Conservation (phyloP, 2,329 filamentous ascomycete species). For the Botryotinia narcissicola region DNA sequence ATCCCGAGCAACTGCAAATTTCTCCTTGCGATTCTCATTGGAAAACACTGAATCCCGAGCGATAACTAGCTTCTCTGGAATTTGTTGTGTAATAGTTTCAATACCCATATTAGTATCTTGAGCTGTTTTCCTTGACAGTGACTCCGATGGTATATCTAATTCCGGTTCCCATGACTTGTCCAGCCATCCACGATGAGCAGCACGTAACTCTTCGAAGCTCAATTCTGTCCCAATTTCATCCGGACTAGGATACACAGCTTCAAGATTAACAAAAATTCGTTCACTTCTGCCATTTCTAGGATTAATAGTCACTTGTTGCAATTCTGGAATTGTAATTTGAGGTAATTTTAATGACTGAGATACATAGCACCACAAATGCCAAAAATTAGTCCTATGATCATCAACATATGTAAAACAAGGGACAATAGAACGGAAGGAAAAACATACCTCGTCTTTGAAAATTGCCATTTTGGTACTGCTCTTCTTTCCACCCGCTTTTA, state of each 20-base stretch:
- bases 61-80: constrained; percentile 40
- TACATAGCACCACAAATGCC: constrained; percentile 53
- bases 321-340: constrained; percentile 52
- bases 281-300: constrained; percentile 76
- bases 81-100: constrained; percentile 29
- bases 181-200: constrained; percentile 69
- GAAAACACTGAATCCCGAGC: constrained; percentile 43
- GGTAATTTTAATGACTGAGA: constrained; percentile 54
- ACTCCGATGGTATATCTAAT: constrained; percentile 9
- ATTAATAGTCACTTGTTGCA: constrained; percentile 79
- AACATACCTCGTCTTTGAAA: constrained; percentile 94
- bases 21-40: constrained; percentile 54
- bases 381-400: constrained; percentile 93
- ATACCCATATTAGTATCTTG: constrained; percentile 24
- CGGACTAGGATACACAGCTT: constrained; percentile 78
- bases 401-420: constrained; percentile 66
- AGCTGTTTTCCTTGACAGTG: constrained; percentile 16
- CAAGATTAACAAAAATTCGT: constrained; percentile 81
- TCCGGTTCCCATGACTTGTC: constrained; percentile 53
- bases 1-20: constrained; percentile 38
- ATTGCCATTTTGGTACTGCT: constrained; percentile 79
- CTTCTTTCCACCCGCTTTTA: constrained; percentile 84
- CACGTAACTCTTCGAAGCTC: constrained; percentile 90
- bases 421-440: constrained; percentile 33
- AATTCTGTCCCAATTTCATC: constrained; percentile 70